These are phyloP conservation scores for Porphyridium purpureum DNA, from an alignment of 23 red algal genomes.

Conservation along the genomic window DNA sequence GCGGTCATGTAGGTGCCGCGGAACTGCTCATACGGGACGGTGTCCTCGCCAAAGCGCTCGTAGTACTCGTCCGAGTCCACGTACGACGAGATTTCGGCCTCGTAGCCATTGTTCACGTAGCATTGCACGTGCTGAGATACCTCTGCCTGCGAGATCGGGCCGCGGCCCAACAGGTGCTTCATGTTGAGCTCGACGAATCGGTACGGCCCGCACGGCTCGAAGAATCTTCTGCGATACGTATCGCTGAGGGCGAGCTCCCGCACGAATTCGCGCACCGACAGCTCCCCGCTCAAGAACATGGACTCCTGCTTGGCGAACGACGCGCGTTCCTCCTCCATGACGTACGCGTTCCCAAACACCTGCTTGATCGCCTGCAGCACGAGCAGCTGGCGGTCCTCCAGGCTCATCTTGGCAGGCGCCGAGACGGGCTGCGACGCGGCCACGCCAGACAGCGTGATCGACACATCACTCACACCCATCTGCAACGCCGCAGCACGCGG, in stretches of 20 bases:
- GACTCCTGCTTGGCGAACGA: slow-evolving; percentile 37
- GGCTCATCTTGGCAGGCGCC: no score
- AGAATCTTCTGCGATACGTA: slow-evolving; percentile 67
- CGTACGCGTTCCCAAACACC: slow-evolving; percentile 76
- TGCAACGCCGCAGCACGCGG: no score
- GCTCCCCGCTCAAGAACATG: slow-evolving; percentile 36
- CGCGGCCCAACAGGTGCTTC: slow-evolving; percentile 78
- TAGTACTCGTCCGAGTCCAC: slow-evolving; percentile 31
- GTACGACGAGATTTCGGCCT: slow-evolving; percentile 31
- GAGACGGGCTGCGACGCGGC: no score
- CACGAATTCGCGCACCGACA: slow-evolving; percentile 58
- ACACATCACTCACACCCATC: no score
- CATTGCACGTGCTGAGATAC: slow-evolving; percentile 16
- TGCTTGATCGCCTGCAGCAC: slow-evolving; percentile 47
- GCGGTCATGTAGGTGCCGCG: slow-evolving; percentile 39
- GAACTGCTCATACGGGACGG: slow-evolving; percentile 39
- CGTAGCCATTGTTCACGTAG: slow-evolving; percentile 35
- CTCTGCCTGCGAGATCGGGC: slow-evolving; percentile 13
- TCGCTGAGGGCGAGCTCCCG: slow-evolving; percentile 36
- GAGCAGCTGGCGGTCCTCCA: no score
- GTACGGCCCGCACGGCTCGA: slow-evolving; percentile 45
- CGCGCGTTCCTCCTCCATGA: slow-evolving; percentile 54
- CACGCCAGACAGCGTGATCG: no score
- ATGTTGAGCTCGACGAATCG: slow-evolving; percentile 59
- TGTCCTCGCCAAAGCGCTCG: slow-evolving; percentile 18